Evolutionary conservation across 2,329 filamentous ascomycete genomes (phyloP), one percentile per base, ranked within the genome.

Genomic region (Fusarium coicis): DNA sequence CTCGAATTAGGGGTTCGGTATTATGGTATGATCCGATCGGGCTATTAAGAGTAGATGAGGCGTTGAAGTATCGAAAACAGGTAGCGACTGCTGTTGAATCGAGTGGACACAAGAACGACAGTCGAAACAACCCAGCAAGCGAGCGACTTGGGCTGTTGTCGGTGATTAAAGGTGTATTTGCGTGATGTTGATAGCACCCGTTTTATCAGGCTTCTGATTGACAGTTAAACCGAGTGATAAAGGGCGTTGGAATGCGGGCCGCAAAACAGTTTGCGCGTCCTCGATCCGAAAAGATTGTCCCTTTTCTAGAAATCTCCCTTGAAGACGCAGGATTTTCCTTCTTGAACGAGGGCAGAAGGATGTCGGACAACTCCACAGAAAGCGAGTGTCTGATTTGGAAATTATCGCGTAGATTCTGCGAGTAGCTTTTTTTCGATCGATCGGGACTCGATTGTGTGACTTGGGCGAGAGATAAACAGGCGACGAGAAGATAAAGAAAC

Each of bases 231-330:
- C 30, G 28, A 28, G 43, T 21, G 19, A 58, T 39, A 50, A 61
- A 61, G 46, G 62, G 40, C 63, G 53, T 58, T 76, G 67, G 68
- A 76, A 75, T 74, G 74, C 73, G 62, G 68, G 68, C 62, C 37
- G 62, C 58, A 60, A 52, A 57, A 50, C 47, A 63, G 60, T 74
- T 74, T 74, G 72, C 72, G 72, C 72, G 72, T 74, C 50, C 63
- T 57, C 36, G 37, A 65, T 46, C 36, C 43, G 36, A 28, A 16
- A 18, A 30, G 42, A 55, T 39, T 23, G 46, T 28, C 23, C 40
- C 47, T 43, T 34, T 61, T 36, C 26, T 32, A 30, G 39, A 28
- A 36, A 64, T 30, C 34, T 64, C 59, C 63, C 68, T 63, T 60
- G 52, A 50, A 30, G 10, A 40, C 21, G 40, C 14, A 34, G 16